Base-by-base conservation (phyloP, 1,284 basidiomycete genomes). In the Trichosporon sp. region DNA sequence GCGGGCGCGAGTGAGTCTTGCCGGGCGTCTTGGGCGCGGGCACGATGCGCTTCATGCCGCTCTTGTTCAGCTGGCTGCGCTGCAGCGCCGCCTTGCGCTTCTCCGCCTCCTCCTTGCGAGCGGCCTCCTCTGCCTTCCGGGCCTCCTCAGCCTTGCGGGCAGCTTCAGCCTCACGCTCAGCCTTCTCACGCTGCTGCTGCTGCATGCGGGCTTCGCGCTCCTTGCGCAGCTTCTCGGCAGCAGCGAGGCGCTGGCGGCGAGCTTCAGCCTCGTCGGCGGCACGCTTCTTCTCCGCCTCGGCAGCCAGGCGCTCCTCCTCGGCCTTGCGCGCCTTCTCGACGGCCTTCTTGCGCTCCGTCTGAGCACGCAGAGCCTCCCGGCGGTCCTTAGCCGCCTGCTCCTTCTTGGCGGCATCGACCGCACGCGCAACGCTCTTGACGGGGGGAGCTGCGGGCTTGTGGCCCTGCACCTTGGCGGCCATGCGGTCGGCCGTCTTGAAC, bases 391-490 rank as follows among this genome's bases (percentile, higher is more conserved):
- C 89, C 66, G 89, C 89, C 82, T 93, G 89, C 84, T 94, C 90
- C 91, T 95, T 92, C 92, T 87, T 89, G 90, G 90, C 90, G 5
- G 87, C 90, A 16, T 86, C 86, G 0, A 89, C 89, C 16, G 92
- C 91, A 65, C 88, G 85, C 73, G 92, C 89, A 21, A 94, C 76
- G 61, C 89, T 91, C 82, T 92, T 94, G 59, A 92, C 86, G 0
- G 80, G 82, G 69, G 72, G 78, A 13, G 74, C 66, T 13, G 73
- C 70, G 14, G 79, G 73, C 68, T 78, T 81, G 65, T 78, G 70
- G 32, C 78, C 77, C 3, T 77, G 60, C 0, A 73, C 69, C 69
- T 80, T 80, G 33, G 71, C 69, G 16, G 77, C 79, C 36, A 80
- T 77, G 9, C 65, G 71, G 5, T 73, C 66, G 23, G 75, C 78